Conservation (phyloP, 78 protist genomes). For the Bigelowiella natans region DNA sequence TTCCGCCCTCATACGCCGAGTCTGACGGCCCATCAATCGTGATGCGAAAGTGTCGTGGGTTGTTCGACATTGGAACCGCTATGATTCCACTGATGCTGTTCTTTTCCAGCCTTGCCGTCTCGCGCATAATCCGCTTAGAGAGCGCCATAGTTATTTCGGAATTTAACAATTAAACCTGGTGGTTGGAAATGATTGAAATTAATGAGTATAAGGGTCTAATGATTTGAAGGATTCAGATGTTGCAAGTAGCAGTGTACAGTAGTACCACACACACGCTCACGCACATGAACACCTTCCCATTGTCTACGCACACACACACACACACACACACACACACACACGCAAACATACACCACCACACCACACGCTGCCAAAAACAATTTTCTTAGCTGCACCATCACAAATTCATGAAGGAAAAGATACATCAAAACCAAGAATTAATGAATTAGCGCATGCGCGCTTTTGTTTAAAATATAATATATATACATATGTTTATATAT, state of each 20-base stretch:
- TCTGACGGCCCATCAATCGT: slow-evolving; percentile 1
- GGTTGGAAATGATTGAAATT: no score
- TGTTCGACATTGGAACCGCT: not conserved
- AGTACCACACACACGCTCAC: no score
- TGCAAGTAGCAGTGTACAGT: no score
- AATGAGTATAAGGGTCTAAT: no score
- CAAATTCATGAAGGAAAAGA: not conserved
- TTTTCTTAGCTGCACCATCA: not conserved
- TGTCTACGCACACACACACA: not conserved
- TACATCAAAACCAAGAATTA: not conserved
- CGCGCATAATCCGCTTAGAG: not conserved
- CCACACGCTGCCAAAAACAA: not conserved
- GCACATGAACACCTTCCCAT: not conserved
- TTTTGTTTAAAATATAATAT: not conserved
- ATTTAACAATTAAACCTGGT: no score
- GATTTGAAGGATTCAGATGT: no score
- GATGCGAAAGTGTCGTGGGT: slow-evolving; percentile 4
- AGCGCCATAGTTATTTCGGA: not conserved
- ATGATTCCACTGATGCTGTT: not conserved
- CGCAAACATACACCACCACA: not conserved
- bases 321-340: not conserved
- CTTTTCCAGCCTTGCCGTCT: not conserved
- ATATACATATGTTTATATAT: not conserved
- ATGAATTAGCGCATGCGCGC: not conserved
- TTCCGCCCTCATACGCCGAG: slow-evolving; percentile 50